Evolutionary conservation across 257 asterid species (phyloP).

Genomic region (Solanum sejunctum): DNA sequence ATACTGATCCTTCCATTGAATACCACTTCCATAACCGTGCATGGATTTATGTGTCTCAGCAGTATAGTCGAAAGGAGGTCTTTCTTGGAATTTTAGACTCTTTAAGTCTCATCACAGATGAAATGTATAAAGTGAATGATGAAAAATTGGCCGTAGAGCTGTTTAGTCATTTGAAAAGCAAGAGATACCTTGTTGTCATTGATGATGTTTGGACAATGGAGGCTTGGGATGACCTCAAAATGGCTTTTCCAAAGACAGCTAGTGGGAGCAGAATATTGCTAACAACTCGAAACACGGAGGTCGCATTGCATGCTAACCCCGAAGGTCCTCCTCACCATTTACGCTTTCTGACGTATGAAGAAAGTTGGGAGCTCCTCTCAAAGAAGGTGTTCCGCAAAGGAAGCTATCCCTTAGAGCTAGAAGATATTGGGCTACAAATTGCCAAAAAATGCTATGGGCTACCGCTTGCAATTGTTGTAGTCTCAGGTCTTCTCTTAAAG

Average conservation of each 20-base stretch:
- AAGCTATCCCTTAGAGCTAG: constrained; percentile 13
- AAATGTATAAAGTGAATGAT: constrained; percentile 13
- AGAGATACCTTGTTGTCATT: constrained; percentile 19
- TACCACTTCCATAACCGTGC: constrained; percentile 21
- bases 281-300: constrained; percentile 17
- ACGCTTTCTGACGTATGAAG: constrained; percentile 8
- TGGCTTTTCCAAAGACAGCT: constrained; percentile 13
- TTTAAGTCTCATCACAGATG: constrained; percentile 2
- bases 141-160: constrained; percentile 11
- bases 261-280: constrained; percentile 14
- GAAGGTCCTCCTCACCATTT: constrained; percentile 6
- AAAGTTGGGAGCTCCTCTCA: constrained; percentile 26
- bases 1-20: constrained; percentile 1
- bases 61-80: constrained; percentile 18
- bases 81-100: constrained; percentile 21
- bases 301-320: constrained; percentile 14
- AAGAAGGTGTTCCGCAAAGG: constrained; percentile 7
- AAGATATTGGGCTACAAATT: constrained; percentile 14
- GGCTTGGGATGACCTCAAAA: constrained; percentile 23
- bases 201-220: constrained; percentile 23
- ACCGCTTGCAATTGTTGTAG: constrained; percentile 24
- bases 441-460: constrained; percentile 24
- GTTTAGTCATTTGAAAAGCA: constrained; percentile 6
- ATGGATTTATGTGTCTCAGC: constrained; percentile 25
- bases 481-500: constrained; percentile 19